These are phyloP conservation scores for Wallacemonas collosoma DNA, from an alignment of 208 protist genomes.

Conservation along the genomic window DNA sequence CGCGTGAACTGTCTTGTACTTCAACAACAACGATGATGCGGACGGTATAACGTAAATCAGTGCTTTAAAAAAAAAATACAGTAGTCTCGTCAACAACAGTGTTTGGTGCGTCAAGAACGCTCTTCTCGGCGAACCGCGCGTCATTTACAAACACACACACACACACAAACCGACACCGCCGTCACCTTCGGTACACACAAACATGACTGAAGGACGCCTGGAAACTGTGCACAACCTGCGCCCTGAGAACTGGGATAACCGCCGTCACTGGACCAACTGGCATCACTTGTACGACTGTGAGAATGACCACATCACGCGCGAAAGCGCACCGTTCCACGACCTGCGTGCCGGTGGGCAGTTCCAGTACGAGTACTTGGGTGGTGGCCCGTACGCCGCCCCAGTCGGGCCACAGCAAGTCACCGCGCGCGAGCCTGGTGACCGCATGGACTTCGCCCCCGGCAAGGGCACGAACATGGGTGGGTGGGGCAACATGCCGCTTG, in stretches of 20 bases:
- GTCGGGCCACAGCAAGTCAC: constrained; percentile 63
- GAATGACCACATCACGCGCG: constrained; percentile 81
- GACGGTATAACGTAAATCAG: too few relatives aligned
- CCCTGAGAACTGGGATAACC: constrained; percentile 90
- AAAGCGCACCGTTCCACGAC: constrained; percentile 90
- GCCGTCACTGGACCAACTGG: constrained; percentile 92
- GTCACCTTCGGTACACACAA: not conserved
- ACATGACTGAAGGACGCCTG: constrained; percentile 90
- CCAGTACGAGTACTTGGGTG: constrained; percentile 84
- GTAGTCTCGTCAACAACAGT: too few relatives aligned
- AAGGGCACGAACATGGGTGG: constrained; percentile 61
- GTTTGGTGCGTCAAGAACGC: too few relatives aligned
- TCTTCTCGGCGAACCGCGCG: too few relatives aligned
- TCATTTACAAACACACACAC: not conserved
- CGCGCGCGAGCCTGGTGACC: constrained; percentile 61
- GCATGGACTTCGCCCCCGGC: constrained; percentile 85
- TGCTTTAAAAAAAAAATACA: not conserved
- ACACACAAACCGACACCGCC: constrained; percentile 3
- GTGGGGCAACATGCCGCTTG: constrained; percentile 56
- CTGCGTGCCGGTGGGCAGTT: constrained; percentile 88
- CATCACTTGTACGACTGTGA: constrained; percentile 91
- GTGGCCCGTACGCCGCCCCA: constrained; percentile 47
- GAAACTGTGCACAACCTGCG: constrained; percentile 91
- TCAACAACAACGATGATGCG: too few relatives aligned
- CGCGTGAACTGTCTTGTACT: too few relatives aligned